Percentiles rank a stretch among this genome's conserved stretches.
Evolutionary conservation across 2,329 filamentous ascomycete species (phyloP).

Genomic region (Sarocladium strictum): DNA sequence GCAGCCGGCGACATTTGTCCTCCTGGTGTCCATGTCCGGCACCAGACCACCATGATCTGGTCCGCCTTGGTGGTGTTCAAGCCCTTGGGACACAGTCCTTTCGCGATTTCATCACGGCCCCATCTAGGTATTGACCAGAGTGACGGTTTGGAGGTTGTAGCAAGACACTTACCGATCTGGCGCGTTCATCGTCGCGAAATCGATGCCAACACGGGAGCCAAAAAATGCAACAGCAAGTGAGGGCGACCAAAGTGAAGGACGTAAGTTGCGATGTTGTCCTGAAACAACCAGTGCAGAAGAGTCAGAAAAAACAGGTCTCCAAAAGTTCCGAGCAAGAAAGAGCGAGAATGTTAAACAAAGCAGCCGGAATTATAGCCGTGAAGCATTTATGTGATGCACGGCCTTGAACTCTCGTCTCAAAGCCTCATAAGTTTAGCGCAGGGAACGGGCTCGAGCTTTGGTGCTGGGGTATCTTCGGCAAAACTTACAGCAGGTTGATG

Average conservation of each 20-base stretch:
- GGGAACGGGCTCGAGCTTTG: not conserved
- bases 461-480: not conserved
- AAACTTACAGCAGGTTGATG: not conserved
- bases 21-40: too few species aligned
- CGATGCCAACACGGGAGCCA: not conserved
- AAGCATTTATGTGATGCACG: not conserved
- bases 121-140: not conserved
- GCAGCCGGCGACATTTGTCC: too few species aligned
- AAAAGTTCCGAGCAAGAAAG: not conserved
- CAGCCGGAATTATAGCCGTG: not conserved
- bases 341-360: not conserved
- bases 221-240: not conserved
- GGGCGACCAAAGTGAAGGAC: not conserved
- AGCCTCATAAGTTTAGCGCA: not conserved
- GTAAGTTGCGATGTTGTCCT: not conserved
- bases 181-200: constrained; percentile 42
- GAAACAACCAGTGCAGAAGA: not conserved
- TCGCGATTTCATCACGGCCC: too few species aligned
- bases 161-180: constrained; percentile 43
- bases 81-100: not conserved
- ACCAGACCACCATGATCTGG: too few species aligned
- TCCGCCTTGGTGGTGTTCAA: not conserved
- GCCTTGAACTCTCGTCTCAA: not conserved
- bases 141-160: not conserved
- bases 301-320: not conserved